A percentile compares a stretch with the other conserved stretches of the same genome.
Evolutionary conservation across 2,329 filamentous ascomycete species (phyloP).

Genomic region (Penicillium vulpinum): DNA sequence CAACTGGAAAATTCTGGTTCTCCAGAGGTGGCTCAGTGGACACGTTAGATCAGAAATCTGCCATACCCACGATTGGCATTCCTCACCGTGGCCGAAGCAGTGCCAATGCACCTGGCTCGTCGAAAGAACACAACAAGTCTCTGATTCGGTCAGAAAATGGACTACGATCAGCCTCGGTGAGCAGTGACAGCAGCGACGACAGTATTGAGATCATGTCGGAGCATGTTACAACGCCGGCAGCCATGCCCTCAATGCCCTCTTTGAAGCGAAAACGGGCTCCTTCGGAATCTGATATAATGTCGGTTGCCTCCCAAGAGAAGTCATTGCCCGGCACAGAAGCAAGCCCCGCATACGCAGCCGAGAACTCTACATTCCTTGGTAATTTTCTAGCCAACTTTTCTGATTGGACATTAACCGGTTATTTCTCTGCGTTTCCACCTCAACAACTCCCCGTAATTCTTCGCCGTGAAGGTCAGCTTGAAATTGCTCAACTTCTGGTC

Average conservation of each 20-base stretch:
- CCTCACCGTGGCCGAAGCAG: conserved; percentile 26
- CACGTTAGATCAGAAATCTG: conserved; percentile 9
- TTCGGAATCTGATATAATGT: conserved; percentile 34
- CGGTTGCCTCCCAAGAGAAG: conserved; percentile 32
- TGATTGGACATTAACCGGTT: conserved; percentile 43
- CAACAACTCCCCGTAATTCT: conserved; percentile 34
- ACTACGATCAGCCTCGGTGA: conserved; percentile 27
- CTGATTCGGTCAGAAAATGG: conserved; percentile 10
- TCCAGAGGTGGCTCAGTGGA: conserved; percentile 12
- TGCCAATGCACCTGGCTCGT: not conserved
- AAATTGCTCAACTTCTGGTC: conserved; percentile 43
- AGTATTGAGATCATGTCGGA: conserved; percentile 30
- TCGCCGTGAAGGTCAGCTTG: conserved; percentile 38
- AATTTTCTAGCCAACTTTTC: conserved; percentile 42
- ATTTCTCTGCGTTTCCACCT: conserved; percentile 39
- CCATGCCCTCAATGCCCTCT: conserved; percentile 18
- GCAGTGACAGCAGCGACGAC: conserved; percentile 28
- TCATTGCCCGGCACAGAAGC: conserved; percentile 21
- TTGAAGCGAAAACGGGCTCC: conserved; percentile 39
- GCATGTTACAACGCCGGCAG: conserved; percentile 20
- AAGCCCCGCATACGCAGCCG: conserved; percentile 22
- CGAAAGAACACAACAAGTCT: conserved; percentile 9
- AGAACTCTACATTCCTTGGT: conserved; percentile 38
- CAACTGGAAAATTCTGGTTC: conserved; percentile 50
- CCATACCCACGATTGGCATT: conserved; percentile 43